Conservation (phyloP, 768 basidiomycete genomes). For the Neoboletus subvelutipes region DNA sequence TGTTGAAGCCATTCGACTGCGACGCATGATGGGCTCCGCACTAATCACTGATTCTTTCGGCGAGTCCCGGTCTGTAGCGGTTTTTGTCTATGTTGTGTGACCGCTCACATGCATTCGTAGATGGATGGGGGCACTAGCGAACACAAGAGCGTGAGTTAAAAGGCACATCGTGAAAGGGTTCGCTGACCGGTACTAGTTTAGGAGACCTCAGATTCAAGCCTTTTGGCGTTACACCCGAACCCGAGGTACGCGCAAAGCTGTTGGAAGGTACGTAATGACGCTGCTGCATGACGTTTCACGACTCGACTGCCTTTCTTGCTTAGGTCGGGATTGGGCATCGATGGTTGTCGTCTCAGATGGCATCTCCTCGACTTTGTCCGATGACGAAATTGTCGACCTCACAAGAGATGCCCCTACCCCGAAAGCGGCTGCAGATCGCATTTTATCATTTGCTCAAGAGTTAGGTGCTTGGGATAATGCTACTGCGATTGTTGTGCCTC, state of each 20-base stretch:
- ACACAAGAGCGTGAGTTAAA: slow-evolving; percentile 75
- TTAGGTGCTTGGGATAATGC: slow-evolving; percentile 84
- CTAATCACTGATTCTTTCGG: slow-evolving; percentile 94
- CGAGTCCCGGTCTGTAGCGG: slow-evolving; percentile 66
- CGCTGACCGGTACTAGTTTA: slow-evolving; percentile 47
- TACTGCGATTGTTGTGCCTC: slow-evolving; percentile 86
- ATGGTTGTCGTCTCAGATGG: slow-evolving; percentile 92
- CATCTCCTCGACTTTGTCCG: slow-evolving; percentile 85
- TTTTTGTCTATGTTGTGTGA: background rate
- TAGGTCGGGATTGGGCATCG: slow-evolving; percentile 84
- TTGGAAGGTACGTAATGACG: slow-evolving; percentile 56
- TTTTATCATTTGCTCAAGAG: slow-evolving; percentile 85
- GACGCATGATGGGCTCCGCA: slow-evolving; percentile 87
- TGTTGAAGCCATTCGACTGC: slow-evolving; percentile 78
- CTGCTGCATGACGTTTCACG: background rate
- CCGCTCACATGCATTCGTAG: slow-evolving; percentile 36
- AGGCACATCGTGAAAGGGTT: background rate
- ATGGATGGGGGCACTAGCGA: slow-evolving; percentile 94
- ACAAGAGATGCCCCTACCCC: slow-evolving; percentile 71
- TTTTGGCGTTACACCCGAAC: slow-evolving; percentile 91
- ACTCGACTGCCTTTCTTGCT: background rate
- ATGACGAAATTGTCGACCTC: slow-evolving; percentile 93
- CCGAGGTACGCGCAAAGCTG: slow-evolving; percentile 76
- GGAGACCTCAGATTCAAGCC: slow-evolving; percentile 89
- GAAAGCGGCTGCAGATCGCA: slow-evolving; percentile 74